Conservation (phyloP, 495 filamentous ascomycete genomes). For the Articulospora tetracladia region DNA sequence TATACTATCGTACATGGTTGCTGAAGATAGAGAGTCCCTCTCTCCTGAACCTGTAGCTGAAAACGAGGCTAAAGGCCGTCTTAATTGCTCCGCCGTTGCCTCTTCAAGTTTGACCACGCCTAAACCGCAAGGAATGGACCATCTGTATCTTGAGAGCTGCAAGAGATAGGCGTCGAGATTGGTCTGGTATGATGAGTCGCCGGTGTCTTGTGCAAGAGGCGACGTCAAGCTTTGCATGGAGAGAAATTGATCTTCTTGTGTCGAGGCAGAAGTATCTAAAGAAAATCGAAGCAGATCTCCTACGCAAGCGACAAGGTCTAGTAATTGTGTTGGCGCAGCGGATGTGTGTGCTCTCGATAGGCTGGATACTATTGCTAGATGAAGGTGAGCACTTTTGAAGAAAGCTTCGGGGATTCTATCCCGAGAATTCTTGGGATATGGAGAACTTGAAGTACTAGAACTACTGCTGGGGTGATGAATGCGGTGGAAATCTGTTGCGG, state of each 20-base stretch:
- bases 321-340: background rate
- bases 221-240: background rate
- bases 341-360: background rate
- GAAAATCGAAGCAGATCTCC: background rate
- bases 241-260: background rate
- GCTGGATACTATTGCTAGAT: background rate
- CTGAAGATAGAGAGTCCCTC: background rate
- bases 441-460: background rate
- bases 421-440: background rate
- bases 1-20: background rate
- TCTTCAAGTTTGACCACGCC: background rate
- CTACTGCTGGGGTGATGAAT: background rate
- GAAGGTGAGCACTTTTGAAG: background rate
- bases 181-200: background rate
- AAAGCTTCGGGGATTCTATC: background rate
- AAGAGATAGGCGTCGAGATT: background rate
- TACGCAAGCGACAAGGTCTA: background rate
- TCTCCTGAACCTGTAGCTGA: background rate
- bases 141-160: background rate
- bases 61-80: background rate
- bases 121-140: background rate
- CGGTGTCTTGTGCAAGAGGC: background rate
- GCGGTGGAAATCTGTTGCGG: background rate
- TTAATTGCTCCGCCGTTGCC: background rate
- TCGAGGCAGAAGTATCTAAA: background rate